Conservation (phyloP, 176 grass and related monocot genomes). For the Luzula sylvatica region DNA sequence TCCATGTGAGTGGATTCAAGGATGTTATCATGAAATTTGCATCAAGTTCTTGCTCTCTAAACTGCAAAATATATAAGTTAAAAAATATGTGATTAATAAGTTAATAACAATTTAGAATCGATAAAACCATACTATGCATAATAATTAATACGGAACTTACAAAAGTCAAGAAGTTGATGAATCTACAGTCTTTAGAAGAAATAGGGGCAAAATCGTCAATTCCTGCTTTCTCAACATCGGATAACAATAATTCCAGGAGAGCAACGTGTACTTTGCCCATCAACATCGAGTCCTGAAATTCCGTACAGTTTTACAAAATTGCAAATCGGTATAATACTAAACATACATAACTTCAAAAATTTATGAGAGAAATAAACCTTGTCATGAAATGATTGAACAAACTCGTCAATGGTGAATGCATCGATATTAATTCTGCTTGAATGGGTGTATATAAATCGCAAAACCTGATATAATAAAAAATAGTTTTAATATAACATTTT, state of each 20-base stretch:
- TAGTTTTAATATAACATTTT: background rate
- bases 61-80: slow-evolving; percentile 37
- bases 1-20: slow-evolving; percentile 93
- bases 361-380: slow-evolving; percentile 35
- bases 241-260: slow-evolving; percentile 74
- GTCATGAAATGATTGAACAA: slow-evolving; percentile 85
- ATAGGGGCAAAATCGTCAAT: slow-evolving; percentile 38
- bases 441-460: slow-evolving; percentile 58
- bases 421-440: slow-evolving; percentile 48
- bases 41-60: slow-evolving; percentile 88
- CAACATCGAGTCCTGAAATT: slow-evolving; percentile 62
- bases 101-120: background rate
- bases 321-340: background rate
- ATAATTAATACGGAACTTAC: slow-evolving; percentile 53
- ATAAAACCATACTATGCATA: background rate
- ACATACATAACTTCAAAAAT: background rate
- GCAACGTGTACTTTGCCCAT: slow-evolving; percentile 70
- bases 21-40: slow-evolving; percentile 52
- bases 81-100: slow-evolving; percentile 15
- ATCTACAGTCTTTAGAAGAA: slow-evolving; percentile 80
- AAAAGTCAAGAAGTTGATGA: slow-evolving; percentile 67
- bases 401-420: slow-evolving; percentile 85
- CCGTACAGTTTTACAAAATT: slow-evolving; percentile 18
- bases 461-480: slow-evolving; percentile 43
- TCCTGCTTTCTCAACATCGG: slow-evolving; percentile 37